Evolutionary conservation across 768 basidiomycete genomes (phyloP), one percentile per base, ranked within the genome.

Genomic region (Hypholoma fasciculare): DNA sequence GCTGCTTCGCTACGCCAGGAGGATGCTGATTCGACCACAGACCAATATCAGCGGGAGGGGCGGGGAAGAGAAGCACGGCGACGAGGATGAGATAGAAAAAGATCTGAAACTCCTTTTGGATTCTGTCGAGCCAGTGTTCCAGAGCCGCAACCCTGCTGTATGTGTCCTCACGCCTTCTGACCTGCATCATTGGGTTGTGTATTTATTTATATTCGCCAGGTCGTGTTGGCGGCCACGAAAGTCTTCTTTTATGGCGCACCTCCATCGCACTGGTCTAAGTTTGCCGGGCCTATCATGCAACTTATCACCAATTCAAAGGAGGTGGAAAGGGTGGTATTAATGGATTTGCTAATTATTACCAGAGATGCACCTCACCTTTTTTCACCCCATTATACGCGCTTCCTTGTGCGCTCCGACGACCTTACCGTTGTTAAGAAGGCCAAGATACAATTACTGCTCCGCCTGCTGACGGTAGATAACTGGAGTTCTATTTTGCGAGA

Each of bases 101-200:
- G 96, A 98, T 69, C 71, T 96, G 37, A 81, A 86, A 57, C 76
- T 98, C 46, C 78, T 96, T 8, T 71, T 97, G 20, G 78, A 79
- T 8, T 87, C 83, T 27, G 78, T 86, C 0, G 87, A 91, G 61
- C 90, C 92, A 7, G 75, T 97, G 11, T 86, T 96, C 61, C 88
- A 90, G 65, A 94, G 90, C 52, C 79, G 87, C 56, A 98, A 97
- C 71, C 87, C 95, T 13, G 92, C 95, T 4, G 94, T 96, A 62
- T 64, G 87, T 71, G 26, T n/a, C 5, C 17, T 57, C 27, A 30
- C 50, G 9, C 6, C 6, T 34, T 5, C 30, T 34, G 1, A 9
- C 9, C 1, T 34, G 7, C 6, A 34, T 5, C 7, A 6, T 34
- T 34, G 30, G 30, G 30, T 34, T 2, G 30, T 34, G 56, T 49